Percentiles rank a stretch among this genome's conserved stretches.
Conservation (phyloP, 2,329 filamentous ascomycete genomes). For the Aphanocladium album region DNA sequence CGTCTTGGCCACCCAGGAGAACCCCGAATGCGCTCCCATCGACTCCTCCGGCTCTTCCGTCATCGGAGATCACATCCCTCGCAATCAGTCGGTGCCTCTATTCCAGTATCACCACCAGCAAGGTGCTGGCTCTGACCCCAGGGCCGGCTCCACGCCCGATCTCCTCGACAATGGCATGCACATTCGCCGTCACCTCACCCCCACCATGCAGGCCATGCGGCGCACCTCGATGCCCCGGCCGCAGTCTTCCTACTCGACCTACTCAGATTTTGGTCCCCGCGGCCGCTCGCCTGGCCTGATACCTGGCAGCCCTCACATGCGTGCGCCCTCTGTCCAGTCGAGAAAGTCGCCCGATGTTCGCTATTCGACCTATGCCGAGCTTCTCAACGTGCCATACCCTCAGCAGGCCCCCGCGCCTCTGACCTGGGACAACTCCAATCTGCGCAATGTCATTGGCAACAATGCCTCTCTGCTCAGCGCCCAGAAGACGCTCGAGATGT, state of each 20-base stretch:
- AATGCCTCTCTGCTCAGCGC: slow-evolving; percentile 88
- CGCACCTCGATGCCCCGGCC: slow-evolving; percentile 62
- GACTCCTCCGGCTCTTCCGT: slow-evolving; percentile 48
- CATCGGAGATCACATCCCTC: slow-evolving; percentile 38
- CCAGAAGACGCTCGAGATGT: slow-evolving; percentile 96
- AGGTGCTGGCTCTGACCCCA: slow-evolving; percentile 37
- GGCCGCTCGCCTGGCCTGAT: slow-evolving; percentile 54
- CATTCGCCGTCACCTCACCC: slow-evolving; percentile 59
- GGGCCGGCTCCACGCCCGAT: slow-evolving; percentile 47
- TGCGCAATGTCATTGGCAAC: slow-evolving; percentile 74
- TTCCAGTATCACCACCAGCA: slow-evolving; percentile 61
- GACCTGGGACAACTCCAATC: slow-evolving; percentile 71
- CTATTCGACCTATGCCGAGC: slow-evolving; percentile 51
- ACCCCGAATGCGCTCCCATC: slow-evolving; percentile 38
- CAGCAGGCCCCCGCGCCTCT: slow-evolving; percentile 66
- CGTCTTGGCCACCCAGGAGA: slow-evolving; percentile 46
- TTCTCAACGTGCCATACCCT: slow-evolving; percentile 68
- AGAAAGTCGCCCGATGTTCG: slow-evolving; percentile 53
- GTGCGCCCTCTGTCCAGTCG: slow-evolving; percentile 44
- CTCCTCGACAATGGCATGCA: slow-evolving; percentile 44
- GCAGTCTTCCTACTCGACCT: slow-evolving; percentile 68
- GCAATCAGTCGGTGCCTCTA: slow-evolving; percentile 45
- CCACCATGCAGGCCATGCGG: slow-evolving; percentile 48
- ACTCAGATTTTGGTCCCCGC: slow-evolving; percentile 62
- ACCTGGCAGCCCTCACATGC: slow-evolving; percentile 38